Evolutionary conservation across 805 yeast species (phyloP).

Genomic region (Hanseniaspora thailandica): DNA sequence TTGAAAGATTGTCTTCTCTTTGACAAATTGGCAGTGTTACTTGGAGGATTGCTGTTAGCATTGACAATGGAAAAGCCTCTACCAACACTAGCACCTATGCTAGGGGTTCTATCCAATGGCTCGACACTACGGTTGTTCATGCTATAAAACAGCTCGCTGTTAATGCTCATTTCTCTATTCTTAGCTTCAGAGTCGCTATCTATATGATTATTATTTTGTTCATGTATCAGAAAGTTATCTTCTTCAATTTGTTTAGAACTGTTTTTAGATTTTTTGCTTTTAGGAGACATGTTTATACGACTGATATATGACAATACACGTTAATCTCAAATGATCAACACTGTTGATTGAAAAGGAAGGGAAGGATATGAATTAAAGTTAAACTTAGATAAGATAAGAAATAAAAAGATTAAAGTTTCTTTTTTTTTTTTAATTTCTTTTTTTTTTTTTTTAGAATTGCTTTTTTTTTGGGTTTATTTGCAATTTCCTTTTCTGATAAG

Average conservation of each 20-base stretch:
- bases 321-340: background rate
- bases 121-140: conserved; percentile 3
- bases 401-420: background rate
- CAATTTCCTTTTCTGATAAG: background rate
- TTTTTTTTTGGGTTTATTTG: background rate
- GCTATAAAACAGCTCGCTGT: conserved; percentile 7
- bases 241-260: background rate
- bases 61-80: conserved; percentile 9
- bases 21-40: background rate
- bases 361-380: background rate
- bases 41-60: background rate
- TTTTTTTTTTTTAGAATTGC: background rate
- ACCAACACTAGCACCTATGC: conserved; percentile 6
- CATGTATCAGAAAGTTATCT: background rate
- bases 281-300: background rate
- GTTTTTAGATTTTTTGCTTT: background rate
- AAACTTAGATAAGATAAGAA: background rate
- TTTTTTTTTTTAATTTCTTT: background rate
- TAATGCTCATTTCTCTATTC: conserved; percentile 12
- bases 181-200: background rate
- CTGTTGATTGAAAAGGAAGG: background rate
- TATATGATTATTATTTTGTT: background rate
- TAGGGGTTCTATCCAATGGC: conserved; percentile 11
- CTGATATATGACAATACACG: no score
- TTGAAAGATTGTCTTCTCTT: conserved; percentile 9